Evolutionary conservation across 2,329 filamentous ascomycete species (phyloP).

Genomic region (Emergomyces orientalis): DNA sequence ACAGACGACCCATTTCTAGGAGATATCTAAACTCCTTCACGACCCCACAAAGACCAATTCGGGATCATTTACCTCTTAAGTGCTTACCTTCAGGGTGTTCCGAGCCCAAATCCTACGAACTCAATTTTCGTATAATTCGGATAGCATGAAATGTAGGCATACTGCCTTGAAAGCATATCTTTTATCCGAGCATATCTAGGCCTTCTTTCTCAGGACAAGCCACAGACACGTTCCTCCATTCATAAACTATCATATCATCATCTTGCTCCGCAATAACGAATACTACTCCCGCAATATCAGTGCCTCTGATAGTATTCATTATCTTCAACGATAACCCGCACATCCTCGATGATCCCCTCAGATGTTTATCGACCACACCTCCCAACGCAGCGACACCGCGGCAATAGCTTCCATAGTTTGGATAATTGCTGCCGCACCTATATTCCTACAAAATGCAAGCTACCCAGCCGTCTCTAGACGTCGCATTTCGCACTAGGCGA

Average conservation of each 20-base stretch:
- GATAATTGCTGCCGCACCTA: background rate
- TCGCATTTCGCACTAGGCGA: background rate
- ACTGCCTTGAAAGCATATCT: background rate
- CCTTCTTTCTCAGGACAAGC: no score
- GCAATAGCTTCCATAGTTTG: slow-evolving; percentile 19
- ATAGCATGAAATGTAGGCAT: background rate
- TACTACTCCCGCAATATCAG: slow-evolving; percentile 24
- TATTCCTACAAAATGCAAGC: slow-evolving; percentile 13
- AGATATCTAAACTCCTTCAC: background rate
- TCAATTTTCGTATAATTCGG: background rate
- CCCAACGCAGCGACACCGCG: slow-evolving; percentile 18
- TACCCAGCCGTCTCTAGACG: background rate
- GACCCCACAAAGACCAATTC: background rate
- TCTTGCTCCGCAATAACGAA: slow-evolving; percentile 29
- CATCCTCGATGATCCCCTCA: slow-evolving; percentile 17
- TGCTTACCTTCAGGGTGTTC: background rate
- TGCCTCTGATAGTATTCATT: slow-evolving; percentile 24
- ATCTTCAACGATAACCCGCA: slow-evolving; percentile 24
- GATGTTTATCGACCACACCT: slow-evolving; percentile 19
- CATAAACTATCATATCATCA: slow-evolving; percentile 12
- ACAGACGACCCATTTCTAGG: background rate
- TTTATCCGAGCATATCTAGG: no score
- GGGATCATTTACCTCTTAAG: background rate
- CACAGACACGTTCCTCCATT: background rate
- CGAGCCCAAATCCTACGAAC: background rate